These are phyloP conservation scores for Penicillium sp. DNA, from an alignment of 2,329 filamentous ascomycete species.

Conservation along the genomic window DNA sequence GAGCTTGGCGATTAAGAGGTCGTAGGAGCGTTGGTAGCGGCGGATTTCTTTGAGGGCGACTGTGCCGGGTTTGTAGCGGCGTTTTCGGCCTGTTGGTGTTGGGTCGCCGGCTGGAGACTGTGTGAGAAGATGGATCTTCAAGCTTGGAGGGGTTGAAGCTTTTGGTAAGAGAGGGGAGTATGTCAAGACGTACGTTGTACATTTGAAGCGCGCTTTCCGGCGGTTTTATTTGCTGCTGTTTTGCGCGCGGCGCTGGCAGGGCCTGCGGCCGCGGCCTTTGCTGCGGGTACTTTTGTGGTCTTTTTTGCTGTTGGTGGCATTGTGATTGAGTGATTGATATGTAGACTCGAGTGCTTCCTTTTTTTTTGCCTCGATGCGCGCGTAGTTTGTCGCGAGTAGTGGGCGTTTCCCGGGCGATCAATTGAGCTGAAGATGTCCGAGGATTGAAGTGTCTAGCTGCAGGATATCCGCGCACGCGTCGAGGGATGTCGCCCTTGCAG, in stretches of 20 bases:
- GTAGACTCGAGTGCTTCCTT: background rate
- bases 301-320: conserved; percentile 38
- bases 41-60: conserved; percentile 90
- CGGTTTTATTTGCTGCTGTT: conserved; percentile 30
- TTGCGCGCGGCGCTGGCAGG: conserved; percentile 33
- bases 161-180: background rate
- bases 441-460: background rate
- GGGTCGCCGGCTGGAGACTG: conserved; percentile 71
- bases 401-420: conserved; percentile 15
- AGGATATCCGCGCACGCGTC: conserved; percentile 10
- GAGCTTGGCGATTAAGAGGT: conserved; percentile 75
- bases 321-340: background rate
- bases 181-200: conserved; percentile 43
- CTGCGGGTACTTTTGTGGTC: conserved; percentile 16
- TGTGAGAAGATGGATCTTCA: conserved; percentile 15
- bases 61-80: conserved; percentile 78
- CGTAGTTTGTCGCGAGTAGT: conserved; percentile 7
- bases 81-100: conserved; percentile 64
- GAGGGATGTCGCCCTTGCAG: conserved; percentile 23
- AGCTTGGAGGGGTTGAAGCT: background rate
- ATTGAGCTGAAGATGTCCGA: conserved; percentile 3
- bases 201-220: conserved; percentile 38
- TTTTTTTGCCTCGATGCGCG: conserved; percentile 2
- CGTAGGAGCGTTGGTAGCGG: conserved; percentile 85
- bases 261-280: conserved; percentile 11